phyloP scores from a whole-genome alignment of 345 rosid genomes.

The Linum usitatissimum region DNA sequence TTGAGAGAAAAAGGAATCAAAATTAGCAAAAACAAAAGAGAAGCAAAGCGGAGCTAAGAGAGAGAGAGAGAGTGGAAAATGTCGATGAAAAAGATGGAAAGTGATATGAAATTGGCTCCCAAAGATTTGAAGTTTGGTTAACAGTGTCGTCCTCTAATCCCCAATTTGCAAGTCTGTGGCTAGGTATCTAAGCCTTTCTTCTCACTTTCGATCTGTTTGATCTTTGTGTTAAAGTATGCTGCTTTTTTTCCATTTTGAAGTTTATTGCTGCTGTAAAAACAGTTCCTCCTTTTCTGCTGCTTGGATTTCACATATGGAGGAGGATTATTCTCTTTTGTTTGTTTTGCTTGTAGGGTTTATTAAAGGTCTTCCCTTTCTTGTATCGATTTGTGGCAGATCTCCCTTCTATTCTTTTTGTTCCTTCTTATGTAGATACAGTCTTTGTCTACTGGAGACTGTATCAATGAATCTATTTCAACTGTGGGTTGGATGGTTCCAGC shows the following conservation, averaged over 20 bases:
- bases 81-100: neutral
- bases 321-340: neutral
- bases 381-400: neutral
- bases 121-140: neutral
- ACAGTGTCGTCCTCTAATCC: neutral
- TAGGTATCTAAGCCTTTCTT: neutral
- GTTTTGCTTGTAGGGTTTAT: neutral
- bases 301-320: neutral
- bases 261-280: neutral
- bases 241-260: neutral
- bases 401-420: neutral
- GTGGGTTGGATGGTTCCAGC: neutral
- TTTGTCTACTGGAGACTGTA: neutral
- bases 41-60: neutral
- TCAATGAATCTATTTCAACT: neutral
- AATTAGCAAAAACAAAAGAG: too few species aligned
- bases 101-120: neutral
- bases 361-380: neutral
- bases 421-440: neutral
- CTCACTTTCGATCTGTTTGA: neutral
- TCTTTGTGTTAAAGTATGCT: neutral
- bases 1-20: too few species aligned
- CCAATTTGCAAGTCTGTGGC: neutral
- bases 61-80: neutral
- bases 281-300: neutral